phyloP scores from a whole-genome alignment of 768 basidiomycete genomes.

The Butyriboletus loyo region DNA sequence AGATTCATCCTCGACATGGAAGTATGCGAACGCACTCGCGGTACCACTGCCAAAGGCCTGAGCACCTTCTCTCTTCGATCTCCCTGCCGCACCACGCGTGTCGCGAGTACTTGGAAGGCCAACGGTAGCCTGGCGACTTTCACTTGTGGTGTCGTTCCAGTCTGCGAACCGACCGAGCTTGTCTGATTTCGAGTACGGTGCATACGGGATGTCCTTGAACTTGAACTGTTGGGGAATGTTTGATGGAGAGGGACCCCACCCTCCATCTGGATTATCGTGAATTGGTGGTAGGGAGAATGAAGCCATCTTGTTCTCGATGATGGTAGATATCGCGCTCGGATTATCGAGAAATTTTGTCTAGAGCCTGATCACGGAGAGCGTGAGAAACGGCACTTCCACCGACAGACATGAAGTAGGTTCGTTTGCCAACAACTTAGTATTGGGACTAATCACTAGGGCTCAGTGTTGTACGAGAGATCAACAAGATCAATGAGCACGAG shows the following conservation, averaged over 20 bases:
- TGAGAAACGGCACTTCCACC: conserved; percentile 20
- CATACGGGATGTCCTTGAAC: conserved; percentile 98
- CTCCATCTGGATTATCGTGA: conserved; percentile 88
- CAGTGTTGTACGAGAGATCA: conserved; percentile 92
- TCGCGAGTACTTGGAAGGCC: conserved; percentile 47
- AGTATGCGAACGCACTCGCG: conserved; percentile 91
- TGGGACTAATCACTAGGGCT: conserved; percentile 8
- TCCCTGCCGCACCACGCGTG: conserved; percentile 49
- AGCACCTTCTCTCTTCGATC: conserved; percentile 69
- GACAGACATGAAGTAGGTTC: conserved; percentile 68
- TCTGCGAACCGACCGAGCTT: conserved; percentile 97
- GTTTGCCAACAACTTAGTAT: not conserved
- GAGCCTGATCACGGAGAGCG: conserved; percentile 6
- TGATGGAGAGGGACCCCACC: conserved; percentile 85
- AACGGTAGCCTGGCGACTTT: conserved; percentile 54
- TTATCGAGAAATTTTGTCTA: conserved; percentile 22
- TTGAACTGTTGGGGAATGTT: conserved; percentile 90
- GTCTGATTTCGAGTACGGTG: conserved; percentile 98
- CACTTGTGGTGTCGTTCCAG: conserved; percentile 82
- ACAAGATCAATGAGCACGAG: conserved; percentile 88
- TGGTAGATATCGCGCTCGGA: conserved; percentile 3
- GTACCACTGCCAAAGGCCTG: conserved; percentile 89
- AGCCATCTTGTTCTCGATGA: conserved; percentile 44
- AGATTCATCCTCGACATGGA: conserved; percentile 97
- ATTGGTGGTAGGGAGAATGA: conserved; percentile 87